Evolutionary conservation across 805 yeast genomes (phyloP).

Genomic region (Schizosaccharomyces octosporus): DNA sequence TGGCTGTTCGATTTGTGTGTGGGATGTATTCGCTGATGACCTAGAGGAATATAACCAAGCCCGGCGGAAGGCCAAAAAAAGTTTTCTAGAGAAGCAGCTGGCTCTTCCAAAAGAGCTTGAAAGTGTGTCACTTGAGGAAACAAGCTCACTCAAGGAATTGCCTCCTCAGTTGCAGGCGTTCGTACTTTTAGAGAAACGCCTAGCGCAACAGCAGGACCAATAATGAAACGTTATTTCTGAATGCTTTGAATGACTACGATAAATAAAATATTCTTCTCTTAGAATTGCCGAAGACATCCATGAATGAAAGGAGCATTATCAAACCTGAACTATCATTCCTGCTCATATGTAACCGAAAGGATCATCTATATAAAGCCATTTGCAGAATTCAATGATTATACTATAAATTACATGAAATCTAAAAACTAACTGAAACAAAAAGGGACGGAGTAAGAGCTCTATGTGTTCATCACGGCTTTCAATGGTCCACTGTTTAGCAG

Average conservation of each 20-base stretch:
- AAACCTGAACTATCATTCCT: no score
- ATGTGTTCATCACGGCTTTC: no score
- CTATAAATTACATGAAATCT: no score
- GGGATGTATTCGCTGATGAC: slow-evolving; percentile 79
- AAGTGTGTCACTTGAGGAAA: background rate
- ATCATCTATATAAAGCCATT: no score
- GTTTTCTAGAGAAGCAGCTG: background rate
- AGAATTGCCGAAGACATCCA: no score
- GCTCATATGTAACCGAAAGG: no score
- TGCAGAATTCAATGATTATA: no score
- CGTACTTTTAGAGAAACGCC: background rate
- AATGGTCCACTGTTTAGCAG: no score
- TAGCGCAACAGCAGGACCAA: background rate
- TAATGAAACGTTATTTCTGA: background rate
- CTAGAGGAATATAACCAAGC: slow-evolving; percentile 47
- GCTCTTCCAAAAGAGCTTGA: background rate
- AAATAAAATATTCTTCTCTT: no score
- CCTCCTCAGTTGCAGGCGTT: background rate
- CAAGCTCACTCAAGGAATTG: background rate
- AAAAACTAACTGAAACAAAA: no score
- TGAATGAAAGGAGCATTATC: no score
- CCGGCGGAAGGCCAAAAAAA: slow-evolving; percentile 15
- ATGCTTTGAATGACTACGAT: background rate
- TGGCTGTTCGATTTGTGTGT: slow-evolving; percentile 85
- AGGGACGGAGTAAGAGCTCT: no score